These are phyloP conservation scores for Amniculicola lignicola DNA, from an alignment of 495 filamentous ascomycete species.

Conservation along the genomic window DNA sequence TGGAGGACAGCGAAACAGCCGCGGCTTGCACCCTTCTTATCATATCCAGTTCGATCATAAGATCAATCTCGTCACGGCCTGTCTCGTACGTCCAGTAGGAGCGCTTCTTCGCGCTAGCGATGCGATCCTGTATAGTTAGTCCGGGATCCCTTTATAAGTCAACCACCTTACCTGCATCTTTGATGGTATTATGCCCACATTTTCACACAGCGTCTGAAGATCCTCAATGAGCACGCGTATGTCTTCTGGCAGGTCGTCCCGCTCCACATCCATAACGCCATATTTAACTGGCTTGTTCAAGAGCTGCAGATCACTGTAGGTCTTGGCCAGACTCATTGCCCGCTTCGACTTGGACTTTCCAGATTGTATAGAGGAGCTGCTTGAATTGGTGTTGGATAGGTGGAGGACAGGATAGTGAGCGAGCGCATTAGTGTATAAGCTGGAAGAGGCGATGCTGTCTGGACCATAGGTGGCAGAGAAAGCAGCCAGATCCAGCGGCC, in stretches of 20 bases:
- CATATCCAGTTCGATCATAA: constrained; percentile 21
- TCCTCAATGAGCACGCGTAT: constrained; percentile 15
- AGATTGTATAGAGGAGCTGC: constrained; percentile 15
- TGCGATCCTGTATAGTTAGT: constrained; percentile 13
- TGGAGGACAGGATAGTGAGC: too few relatives aligned
- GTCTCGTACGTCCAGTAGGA: constrained; percentile 17
- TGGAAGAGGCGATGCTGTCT: too few relatives aligned
- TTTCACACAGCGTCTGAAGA: constrained; percentile 19
- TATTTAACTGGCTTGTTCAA: constrained; percentile 22
- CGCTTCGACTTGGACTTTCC: constrained; percentile 23
- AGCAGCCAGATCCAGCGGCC: too few relatives aligned
- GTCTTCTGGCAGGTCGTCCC: constrained; percentile 19
- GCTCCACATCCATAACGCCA: constrained; percentile 17
- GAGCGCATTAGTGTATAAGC: too few relatives aligned
- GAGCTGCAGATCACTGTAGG: constrained; percentile 18
- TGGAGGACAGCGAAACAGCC: constrained; percentile 21
- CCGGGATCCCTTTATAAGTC: constrained; percentile 4
- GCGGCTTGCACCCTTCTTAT: constrained; percentile 18
- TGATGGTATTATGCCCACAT: constrained; percentile 24
- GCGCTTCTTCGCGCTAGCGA: constrained; percentile 8
- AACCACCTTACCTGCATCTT: constrained; percentile 18
- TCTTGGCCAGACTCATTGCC: constrained; percentile 18
- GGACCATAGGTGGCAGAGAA: too few relatives aligned
- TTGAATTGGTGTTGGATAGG: too few relatives aligned
- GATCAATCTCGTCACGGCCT: constrained; percentile 15